These are phyloP conservation scores for Rhizophagus clarus DNA, from an alignment of 192 early-diverging fungal genomes.

Conservation along the genomic window DNA sequence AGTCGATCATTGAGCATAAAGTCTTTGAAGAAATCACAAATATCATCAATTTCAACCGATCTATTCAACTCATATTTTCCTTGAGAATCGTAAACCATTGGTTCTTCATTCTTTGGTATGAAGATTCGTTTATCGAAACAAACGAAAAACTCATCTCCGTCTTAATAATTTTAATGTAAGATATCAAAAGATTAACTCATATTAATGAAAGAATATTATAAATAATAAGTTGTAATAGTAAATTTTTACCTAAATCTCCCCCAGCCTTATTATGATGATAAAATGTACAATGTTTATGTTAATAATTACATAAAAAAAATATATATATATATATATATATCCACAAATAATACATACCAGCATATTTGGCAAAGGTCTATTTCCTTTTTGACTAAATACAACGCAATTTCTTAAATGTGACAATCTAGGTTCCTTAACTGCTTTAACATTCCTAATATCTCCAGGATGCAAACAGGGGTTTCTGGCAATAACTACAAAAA, in stretches of 20 bases:
- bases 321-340: not conserved
- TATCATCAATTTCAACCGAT: slow-evolving; percentile 50
- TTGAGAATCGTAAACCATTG: slow-evolving; percentile 54
- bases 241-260: slow-evolving; percentile 10
- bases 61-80: slow-evolving; percentile 29
- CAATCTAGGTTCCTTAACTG: slow-evolving; percentile 50
- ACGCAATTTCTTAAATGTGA: slow-evolving; percentile 64
- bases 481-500: slow-evolving; percentile 45
- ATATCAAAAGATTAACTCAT: too few species aligned
- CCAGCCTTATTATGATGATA: not conserved
- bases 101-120: slow-evolving; percentile 35
- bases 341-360: slow-evolving; percentile 72
- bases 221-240: not conserved
- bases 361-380: slow-evolving; percentile 69
- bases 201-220: not conserved
- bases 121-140: slow-evolving; percentile 55
- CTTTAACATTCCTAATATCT: slow-evolving; percentile 55
- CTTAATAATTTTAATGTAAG: not conserved
- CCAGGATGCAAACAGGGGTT: slow-evolving; percentile 70
- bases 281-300: too few species aligned
- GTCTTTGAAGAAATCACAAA: slow-evolving; percentile 67
- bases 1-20: slow-evolving; percentile 66
- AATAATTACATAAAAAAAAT: not conserved
- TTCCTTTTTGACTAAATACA: slow-evolving; percentile 71
- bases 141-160: slow-evolving; percentile 31